Percentiles rank a stretch among this genome's conserved stretches.
Conservation (phyloP, 345 rosid genomes). For the Nasturtium officinale region DNA sequence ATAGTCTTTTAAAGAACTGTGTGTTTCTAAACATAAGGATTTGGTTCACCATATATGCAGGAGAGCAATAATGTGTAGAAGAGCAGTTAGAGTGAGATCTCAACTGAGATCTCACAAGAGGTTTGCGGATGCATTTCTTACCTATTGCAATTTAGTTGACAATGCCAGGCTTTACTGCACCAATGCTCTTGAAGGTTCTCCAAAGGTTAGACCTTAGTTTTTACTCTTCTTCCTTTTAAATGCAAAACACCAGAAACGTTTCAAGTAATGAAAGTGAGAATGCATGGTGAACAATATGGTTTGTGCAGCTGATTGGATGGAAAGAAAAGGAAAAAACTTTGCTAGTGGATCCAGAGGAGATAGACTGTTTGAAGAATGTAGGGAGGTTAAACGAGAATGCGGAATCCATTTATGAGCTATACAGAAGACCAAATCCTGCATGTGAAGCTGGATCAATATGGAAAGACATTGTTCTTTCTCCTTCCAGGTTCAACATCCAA, state of each 20-base stretch:
- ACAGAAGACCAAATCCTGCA: slow-evolving; percentile 72
- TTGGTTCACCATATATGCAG: slow-evolving; percentile 47
- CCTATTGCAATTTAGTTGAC: slow-evolving; percentile 84
- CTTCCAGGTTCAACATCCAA: slow-evolving; percentile 81
- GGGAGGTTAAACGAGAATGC: slow-evolving; percentile 77
- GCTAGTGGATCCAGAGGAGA: slow-evolving; percentile 90
- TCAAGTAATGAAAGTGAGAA: slow-evolving; percentile 9
- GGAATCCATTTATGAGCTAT: slow-evolving; percentile 74
- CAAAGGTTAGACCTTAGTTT: slow-evolving; percentile 55
- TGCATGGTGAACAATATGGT: slow-evolving; percentile 22
- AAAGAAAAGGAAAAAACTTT: slow-evolving; percentile 87
- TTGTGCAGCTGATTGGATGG: slow-evolving; percentile 90
- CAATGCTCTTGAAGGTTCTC: slow-evolving; percentile 82
- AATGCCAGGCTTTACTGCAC: slow-evolving; percentile 87
- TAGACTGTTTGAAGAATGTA: slow-evolving; percentile 66
- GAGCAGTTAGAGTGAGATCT: slow-evolving; percentile 91
- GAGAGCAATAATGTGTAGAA: slow-evolving; percentile 88
- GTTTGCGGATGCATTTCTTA: slow-evolving; percentile 80
- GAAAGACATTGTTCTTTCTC: slow-evolving; percentile 93
- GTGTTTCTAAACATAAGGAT: not conserved
- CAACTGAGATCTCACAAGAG: slow-evolving; percentile 91
- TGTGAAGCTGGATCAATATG: slow-evolving; percentile 78
- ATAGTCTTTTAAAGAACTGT: not conserved
- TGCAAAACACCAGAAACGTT: slow-evolving; percentile 5
- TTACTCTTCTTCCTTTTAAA: not conserved